phyloP scores from a whole-genome alignment of 2,329 filamentous ascomycete genomes.

The Aspergillus sclerotialis region DNA sequence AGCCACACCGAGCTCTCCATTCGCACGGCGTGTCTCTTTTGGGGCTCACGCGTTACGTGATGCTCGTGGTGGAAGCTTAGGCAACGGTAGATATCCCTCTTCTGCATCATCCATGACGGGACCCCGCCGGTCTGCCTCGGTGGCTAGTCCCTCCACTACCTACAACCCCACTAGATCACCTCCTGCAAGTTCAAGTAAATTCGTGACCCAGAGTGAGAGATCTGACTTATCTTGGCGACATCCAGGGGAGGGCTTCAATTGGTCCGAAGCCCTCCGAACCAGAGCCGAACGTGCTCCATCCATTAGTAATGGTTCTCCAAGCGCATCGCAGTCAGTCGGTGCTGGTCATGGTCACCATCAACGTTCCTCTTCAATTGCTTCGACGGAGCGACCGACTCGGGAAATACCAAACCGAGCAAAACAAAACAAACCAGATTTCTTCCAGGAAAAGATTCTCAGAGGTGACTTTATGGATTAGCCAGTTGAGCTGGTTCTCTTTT shows the following conservation, averaged over 20 bases:
- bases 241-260: constrained; percentile 90
- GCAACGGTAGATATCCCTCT: constrained; percentile 52
- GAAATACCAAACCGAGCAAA: constrained; percentile 41
- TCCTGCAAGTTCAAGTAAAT: constrained; percentile 31
- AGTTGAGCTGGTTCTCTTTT: constrained; percentile 6
- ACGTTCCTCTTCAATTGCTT: constrained; percentile 38
- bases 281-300: constrained; percentile 72
- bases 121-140: constrained; percentile 19
- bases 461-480: constrained; percentile 91
- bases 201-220: constrained; percentile 28
- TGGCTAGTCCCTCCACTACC: constrained; percentile 15
- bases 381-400: constrained; percentile 50
- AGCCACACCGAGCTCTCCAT: constrained; percentile 61
- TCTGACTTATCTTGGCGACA: constrained; percentile 38
- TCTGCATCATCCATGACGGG: constrained; percentile 18
- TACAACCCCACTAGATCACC: constrained; percentile 15
- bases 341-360: constrained; percentile 21
- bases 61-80: constrained; percentile 60
- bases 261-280: constrained; percentile 89
- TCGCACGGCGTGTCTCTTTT: constrained; percentile 77
- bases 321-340: constrained; percentile 29
- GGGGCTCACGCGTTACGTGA: constrained; percentile 71
- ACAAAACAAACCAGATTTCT: constrained; percentile 74
- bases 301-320: constrained; percentile 26
- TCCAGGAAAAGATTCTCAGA: constrained; percentile 95